A percentile compares a stretch with the other conserved stretches of the same genome.
These are phyloP conservation scores for Gigaspora rosea DNA, from an alignment of 192 early-diverging fungal species.

Conservation along the genomic window DNA sequence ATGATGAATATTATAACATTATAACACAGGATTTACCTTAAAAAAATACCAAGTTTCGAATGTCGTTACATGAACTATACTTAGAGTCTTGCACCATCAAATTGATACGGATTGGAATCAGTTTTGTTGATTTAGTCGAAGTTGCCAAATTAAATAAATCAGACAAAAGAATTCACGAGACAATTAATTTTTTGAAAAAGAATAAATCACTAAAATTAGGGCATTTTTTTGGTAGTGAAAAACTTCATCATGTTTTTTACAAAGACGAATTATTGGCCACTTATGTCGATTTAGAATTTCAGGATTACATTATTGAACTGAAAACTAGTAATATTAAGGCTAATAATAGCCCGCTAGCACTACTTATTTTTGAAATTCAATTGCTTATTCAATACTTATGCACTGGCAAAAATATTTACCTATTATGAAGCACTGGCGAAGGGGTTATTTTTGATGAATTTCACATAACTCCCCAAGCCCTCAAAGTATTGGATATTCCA, in stretches of 20 bases:
- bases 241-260: constrained; percentile 20
- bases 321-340: constrained; percentile 30
- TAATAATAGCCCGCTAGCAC: background rate
- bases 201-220: background rate
- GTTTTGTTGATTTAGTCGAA: too few relatives aligned
- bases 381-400: constrained; percentile 30
- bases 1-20: too few relatives aligned
- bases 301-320: constrained; percentile 23
- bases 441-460: constrained; percentile 27
- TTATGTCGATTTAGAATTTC: constrained; percentile 29
- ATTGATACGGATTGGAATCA: too few relatives aligned
- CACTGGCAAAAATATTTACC: constrained; percentile 28
- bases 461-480: too few relatives aligned
- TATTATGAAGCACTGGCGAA: constrained; percentile 29
- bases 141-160: constrained; percentile 23
- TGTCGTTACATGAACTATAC: too few relatives aligned
- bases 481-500: too few relatives aligned
- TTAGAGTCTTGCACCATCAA: too few relatives aligned
- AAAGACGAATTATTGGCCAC: constrained; percentile 28
- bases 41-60: too few relatives aligned
- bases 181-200: constrained; percentile 32
- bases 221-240: constrained; percentile 21
- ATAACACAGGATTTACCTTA: too few relatives aligned
- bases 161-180: constrained; percentile 23
- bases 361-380: constrained; percentile 28